Percentiles rank a stretch among this genome's conserved stretches.
phyloP scores from a whole-genome alignment of 225 moss, liverwort and hornwort species.

The Rhytidiadelphus loreus region DNA sequence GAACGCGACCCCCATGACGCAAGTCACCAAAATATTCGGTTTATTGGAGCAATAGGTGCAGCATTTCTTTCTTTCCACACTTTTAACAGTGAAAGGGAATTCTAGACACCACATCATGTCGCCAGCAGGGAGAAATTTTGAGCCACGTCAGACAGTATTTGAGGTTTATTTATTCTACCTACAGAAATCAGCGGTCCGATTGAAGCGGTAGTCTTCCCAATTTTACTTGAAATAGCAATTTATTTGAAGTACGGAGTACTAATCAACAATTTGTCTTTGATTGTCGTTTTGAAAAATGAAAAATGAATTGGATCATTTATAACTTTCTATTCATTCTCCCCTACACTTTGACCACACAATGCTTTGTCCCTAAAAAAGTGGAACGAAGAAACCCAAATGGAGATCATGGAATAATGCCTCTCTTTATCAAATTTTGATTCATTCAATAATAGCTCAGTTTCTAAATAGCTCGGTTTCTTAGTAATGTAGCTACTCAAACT shows the following conservation, averaged over 20 bases:
- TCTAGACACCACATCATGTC: not conserved
- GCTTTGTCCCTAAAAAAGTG: not conserved
- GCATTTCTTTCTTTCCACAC: not conserved
- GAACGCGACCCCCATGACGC: rapidly evolving
- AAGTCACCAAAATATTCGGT: not conserved
- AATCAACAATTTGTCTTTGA: not conserved
- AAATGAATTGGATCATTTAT: not conserved
- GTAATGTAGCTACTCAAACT: not conserved
- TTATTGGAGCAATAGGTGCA: not conserved
- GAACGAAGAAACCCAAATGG: too few species aligned
- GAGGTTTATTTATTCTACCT: not conserved
- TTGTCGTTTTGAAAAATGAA: not conserved
- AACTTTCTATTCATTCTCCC: not conserved
- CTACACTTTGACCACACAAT: rapidly evolving
- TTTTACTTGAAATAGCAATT: not conserved
- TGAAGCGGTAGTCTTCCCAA: not conserved
- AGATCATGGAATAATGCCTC: not conserved
- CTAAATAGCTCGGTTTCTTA: rapidly evolving
- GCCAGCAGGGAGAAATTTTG: not conserved
- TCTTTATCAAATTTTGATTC: not conserved
- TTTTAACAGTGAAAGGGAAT: rapidly evolving
- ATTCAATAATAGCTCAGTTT: not conserved
- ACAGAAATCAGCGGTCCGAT: rapidly evolving
- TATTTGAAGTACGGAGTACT: not conserved
- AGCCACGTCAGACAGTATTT: not conserved